A percentile compares a stretch with the other conserved stretches of the same genome.
Conservation (phyloP, 2,329 filamentous ascomycete species). For the Xylaria sp. region DNA sequence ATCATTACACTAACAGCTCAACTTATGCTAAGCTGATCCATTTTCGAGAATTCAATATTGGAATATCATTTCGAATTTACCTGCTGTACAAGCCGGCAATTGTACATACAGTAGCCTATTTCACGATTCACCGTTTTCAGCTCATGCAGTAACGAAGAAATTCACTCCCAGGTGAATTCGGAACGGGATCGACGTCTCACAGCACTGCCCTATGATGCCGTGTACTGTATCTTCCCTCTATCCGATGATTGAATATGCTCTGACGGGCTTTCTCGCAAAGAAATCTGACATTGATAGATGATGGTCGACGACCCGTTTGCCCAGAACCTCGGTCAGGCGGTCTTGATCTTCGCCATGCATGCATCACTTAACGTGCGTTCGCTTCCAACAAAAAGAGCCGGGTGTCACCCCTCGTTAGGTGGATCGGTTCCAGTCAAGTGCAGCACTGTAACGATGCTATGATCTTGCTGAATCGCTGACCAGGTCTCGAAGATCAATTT, state of each 20-base stretch:
- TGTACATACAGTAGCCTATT: not conserved
- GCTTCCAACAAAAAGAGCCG: constrained; percentile 32
- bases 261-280: constrained; percentile 16
- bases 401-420: constrained; percentile 34
- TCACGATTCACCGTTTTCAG: constrained; percentile 15
- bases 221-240: constrained; percentile 3
- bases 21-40: not conserved
- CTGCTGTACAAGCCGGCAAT: not conserved
- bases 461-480: constrained; percentile 22
- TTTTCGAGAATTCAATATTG: constrained; percentile 1
- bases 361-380: constrained; percentile 35
- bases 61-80: not conserved
- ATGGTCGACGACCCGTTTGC: constrained; percentile 8
- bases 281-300: constrained; percentile 19
- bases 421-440: constrained; percentile 31
- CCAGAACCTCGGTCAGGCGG: constrained; percentile 32
- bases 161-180: constrained; percentile 8
- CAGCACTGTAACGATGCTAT: constrained; percentile 19
- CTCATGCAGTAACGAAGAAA: constrained; percentile 2
- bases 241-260: constrained; percentile 16
- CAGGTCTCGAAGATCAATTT: constrained; percentile 33
- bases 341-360: constrained; percentile 36
- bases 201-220: not conserved
- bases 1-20: constrained; percentile 14
- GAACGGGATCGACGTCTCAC: constrained; percentile 20